phyloP scores from a whole-genome alignment of 352 stramenopile genomes.

The Phytophthora ramorum region DNA sequence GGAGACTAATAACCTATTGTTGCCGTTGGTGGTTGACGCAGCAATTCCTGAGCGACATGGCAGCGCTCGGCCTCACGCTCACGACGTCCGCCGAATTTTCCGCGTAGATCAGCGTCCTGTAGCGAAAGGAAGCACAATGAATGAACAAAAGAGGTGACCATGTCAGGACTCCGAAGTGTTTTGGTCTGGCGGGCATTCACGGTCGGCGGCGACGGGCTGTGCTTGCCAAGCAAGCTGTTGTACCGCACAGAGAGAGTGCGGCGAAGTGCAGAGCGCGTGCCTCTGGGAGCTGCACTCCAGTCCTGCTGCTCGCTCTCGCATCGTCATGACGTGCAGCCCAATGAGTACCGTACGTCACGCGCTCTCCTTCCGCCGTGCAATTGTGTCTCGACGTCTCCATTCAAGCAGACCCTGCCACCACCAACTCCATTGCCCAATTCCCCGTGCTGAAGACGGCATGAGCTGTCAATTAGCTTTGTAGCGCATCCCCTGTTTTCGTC shows the following conservation, averaged over 20 bases:
- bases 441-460: no score
- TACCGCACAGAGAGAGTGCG: constrained; percentile 36
- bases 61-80: constrained; percentile 51
- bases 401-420: not conserved
- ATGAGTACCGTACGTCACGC: constrained; percentile 23
- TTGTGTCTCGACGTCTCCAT: not conserved
- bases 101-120: not conserved
- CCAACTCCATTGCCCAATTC: no score
- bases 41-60: constrained; percentile 65
- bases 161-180: not conserved
- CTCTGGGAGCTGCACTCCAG: constrained; percentile 26
- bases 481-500: constrained; percentile 6
- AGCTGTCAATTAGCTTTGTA: no score
- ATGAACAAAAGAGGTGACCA: not conserved
- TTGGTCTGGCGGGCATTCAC: not conserved
- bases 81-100: constrained; percentile 51
- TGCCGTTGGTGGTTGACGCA: constrained; percentile 10
- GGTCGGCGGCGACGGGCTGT: not conserved
- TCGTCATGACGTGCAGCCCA: constrained; percentile 28
- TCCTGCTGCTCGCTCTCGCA: constrained; percentile 17
- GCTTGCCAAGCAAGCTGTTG: constrained; percentile 26
- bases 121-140: no score
- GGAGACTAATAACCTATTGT: not conserved
- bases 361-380: constrained; percentile 1
- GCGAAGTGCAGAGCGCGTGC: constrained; percentile 33